Percentiles rank a stretch among this genome's conserved stretches.
Conservation (phyloP, 139 green algal species). For the Parachlorella kessleri region DNA sequence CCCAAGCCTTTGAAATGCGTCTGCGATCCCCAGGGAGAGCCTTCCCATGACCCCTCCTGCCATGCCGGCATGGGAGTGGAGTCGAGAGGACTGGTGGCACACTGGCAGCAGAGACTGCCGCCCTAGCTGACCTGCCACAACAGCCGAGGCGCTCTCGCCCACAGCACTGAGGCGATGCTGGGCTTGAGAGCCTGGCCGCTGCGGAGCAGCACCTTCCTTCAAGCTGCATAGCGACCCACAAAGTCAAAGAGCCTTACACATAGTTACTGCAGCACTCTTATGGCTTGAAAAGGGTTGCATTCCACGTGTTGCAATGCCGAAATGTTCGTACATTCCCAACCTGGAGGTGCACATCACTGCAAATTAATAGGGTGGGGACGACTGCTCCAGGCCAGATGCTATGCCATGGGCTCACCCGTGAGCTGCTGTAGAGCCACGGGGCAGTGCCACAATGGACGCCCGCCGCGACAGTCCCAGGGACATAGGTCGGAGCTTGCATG, state of each 20-base stretch:
- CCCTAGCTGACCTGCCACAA: background rate
- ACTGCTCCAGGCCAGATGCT: too few species aligned
- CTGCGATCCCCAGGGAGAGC: constrained; percentile 35
- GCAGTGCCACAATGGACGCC: constrained; percentile 21
- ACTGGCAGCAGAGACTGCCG: background rate
- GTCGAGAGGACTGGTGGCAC: constrained; percentile 15
- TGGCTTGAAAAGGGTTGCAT: too few species aligned
- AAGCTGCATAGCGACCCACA: constrained; percentile 2
- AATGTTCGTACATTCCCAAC: too few species aligned
- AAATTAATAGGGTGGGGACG: too few species aligned
- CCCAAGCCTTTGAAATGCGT: constrained; percentile 35
- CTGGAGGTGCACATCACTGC: too few species aligned
- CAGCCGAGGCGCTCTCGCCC: background rate
- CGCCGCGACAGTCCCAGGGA: constrained; percentile 40
- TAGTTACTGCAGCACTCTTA: background rate
- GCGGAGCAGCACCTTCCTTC: background rate
- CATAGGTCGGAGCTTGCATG: constrained; percentile 5
- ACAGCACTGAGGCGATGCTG: background rate
- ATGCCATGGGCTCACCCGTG: too few species aligned
- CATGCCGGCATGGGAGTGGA: background rate
- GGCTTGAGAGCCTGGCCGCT: background rate
- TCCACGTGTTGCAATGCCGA: too few species aligned
- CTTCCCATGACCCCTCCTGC: constrained; percentile 14
- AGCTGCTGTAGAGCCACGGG: background rate
- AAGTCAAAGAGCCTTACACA: too few species aligned